A percentile compares a stretch with the other conserved stretches of the same genome.
These are phyloP conservation scores for Vicia villosa DNA, from an alignment of 306 rosid species.

Conservation along the genomic window DNA sequence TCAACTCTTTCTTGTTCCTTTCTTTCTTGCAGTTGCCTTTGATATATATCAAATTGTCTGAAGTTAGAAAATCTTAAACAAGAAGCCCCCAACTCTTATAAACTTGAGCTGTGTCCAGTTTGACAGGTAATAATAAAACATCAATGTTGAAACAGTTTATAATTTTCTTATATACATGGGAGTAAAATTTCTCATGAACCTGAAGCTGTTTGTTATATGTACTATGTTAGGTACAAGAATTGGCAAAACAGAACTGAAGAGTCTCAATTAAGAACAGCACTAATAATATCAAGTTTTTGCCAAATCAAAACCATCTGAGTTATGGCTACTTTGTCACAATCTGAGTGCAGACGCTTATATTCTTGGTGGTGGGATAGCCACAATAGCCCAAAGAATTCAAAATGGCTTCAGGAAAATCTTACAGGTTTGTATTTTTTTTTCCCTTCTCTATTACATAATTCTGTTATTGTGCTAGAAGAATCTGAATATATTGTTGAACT, in stretches of 20 bases:
- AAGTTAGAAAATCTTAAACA: slow-evolving; percentile 37
- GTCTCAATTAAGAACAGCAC: slow-evolving; percentile 31
- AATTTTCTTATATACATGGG: slow-evolving; percentile 16
- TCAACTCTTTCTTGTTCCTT: slow-evolving; percentile 17
- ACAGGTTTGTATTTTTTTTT: slow-evolving; percentile 54
- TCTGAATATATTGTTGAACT: slow-evolving; percentile 14
- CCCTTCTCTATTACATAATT: background rate
- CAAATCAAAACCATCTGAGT: slow-evolving; percentile 51
- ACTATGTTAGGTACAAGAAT: slow-evolving; percentile 42
- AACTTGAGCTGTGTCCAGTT: slow-evolving; percentile 33
- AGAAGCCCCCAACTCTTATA: slow-evolving; percentile 20
- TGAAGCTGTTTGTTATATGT: slow-evolving; percentile 14
- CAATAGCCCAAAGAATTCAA: slow-evolving; percentile 83
- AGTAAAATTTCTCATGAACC: slow-evolving; percentile 17
- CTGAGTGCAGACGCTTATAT: slow-evolving; percentile 80
- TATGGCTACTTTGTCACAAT: slow-evolving; percentile 74
- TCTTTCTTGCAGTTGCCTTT: slow-evolving; percentile 26
- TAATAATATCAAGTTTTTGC: slow-evolving; percentile 43
- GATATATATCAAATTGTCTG: slow-evolving; percentile 38
- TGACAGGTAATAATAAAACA: slow-evolving; percentile 38
- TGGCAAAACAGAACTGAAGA: slow-evolving; percentile 29
- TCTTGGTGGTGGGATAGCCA: slow-evolving; percentile 99
- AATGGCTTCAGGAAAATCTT: slow-evolving; percentile 99
- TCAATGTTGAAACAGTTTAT: slow-evolving; percentile 26
- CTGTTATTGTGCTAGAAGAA: background rate